phyloP scores from a whole-genome alignment of 164 flowering plant species.

The Annona squamosa region DNA sequence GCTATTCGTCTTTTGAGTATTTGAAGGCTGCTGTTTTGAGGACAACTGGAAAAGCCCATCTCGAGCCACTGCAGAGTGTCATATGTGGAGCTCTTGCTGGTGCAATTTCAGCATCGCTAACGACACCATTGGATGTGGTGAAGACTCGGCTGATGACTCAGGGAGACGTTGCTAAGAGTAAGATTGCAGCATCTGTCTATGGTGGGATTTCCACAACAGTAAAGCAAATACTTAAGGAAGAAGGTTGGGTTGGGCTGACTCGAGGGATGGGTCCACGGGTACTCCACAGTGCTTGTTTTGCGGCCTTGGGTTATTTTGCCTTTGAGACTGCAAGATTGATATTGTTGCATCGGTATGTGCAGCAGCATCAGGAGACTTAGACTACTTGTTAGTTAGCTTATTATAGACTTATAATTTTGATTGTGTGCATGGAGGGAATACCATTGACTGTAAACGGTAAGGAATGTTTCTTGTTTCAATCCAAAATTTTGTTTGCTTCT shows the following conservation, averaged over 20 bases:
- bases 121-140: slow-evolving; percentile 90
- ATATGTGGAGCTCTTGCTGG: slow-evolving; percentile 95
- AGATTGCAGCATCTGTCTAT: slow-evolving; percentile 42
- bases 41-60: slow-evolving; percentile 33
- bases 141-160: slow-evolving; percentile 99
- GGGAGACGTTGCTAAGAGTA: slow-evolving; percentile 41
- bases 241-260: slow-evolving; percentile 81
- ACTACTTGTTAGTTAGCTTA: slow-evolving; percentile 11
- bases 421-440: neutral
- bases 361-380: slow-evolving; percentile 24
- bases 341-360: slow-evolving; percentile 60
- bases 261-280: slow-evolving; percentile 92
- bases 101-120: slow-evolving; percentile 79
- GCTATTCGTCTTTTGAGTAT: slow-evolving; percentile 93
- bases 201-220: slow-evolving; percentile 55
- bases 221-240: slow-evolving; percentile 78
- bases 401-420: neutral
- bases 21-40: slow-evolving; percentile 80
- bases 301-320: slow-evolving; percentile 92
- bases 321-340: slow-evolving; percentile 94
- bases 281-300: slow-evolving; percentile 87
- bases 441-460: neutral
- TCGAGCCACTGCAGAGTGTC: slow-evolving; percentile 82
- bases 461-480: neutral
- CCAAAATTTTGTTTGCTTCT: neutral